Evolutionary conservation across 192 early-diverging fungal genomes (phyloP).

Genomic region (Phlyctochytrium bullatum): DNA sequence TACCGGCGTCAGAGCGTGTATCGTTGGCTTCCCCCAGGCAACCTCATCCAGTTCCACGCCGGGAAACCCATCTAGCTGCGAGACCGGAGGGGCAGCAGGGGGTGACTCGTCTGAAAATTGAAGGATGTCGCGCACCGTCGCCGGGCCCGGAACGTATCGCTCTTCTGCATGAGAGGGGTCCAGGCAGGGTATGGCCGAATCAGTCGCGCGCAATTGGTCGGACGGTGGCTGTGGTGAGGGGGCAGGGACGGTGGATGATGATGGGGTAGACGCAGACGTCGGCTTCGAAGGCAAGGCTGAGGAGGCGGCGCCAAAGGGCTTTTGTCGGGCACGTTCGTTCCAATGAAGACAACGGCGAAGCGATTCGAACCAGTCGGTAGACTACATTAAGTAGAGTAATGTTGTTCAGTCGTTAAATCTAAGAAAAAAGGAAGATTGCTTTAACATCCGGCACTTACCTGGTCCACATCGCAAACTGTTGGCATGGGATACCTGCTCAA

Average conservation of each 20-base stretch:
- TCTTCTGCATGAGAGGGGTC: too few relatives aligned
- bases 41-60: neutral
- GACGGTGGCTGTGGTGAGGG: too few relatives aligned
- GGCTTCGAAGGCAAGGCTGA: too few relatives aligned
- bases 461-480: constrained; percentile 72
- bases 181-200: too few relatives aligned
- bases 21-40: neutral
- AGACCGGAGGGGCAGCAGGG: neutral
- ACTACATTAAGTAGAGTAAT: neutral
- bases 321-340: constrained; percentile 92
- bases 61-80: too few relatives aligned
- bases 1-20: too few relatives aligned
- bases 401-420: neutral
- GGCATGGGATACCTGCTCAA: constrained; percentile 88
- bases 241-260: too few relatives aligned
- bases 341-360: constrained; percentile 86
- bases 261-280: too few relatives aligned
- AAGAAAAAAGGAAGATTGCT: neutral
- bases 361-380: constrained; percentile 84
- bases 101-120: neutral
- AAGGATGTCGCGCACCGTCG: too few relatives aligned
- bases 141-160: too few relatives aligned
- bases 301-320: constrained; percentile 22
- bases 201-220: too few relatives aligned
- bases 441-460: constrained; percentile 50